Evolutionary conservation across 495 filamentous ascomycete species (phyloP).

Genomic region (Penicillium argentinense): DNA sequence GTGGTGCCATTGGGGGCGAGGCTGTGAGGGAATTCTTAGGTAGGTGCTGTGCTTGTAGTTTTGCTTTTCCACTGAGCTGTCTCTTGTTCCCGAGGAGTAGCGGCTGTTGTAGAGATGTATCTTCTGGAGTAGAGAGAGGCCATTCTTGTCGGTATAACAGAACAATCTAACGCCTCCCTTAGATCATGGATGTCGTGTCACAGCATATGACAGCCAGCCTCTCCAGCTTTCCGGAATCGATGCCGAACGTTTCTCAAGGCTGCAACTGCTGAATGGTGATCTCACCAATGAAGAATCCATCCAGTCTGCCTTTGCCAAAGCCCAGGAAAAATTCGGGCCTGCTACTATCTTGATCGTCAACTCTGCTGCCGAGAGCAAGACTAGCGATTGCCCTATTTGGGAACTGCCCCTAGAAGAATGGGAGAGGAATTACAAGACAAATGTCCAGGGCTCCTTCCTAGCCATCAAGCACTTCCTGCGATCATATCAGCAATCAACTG

Average conservation of each 20-base stretch:
- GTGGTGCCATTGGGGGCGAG: slow-evolving; percentile 51
- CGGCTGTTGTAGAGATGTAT: background rate
- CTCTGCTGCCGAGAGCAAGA: slow-evolving; percentile 49
- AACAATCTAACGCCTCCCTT: slow-evolving; percentile 10
- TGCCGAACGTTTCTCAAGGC: slow-evolving; percentile 25
- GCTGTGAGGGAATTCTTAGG: slow-evolving; percentile 54
- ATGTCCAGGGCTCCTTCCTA: slow-evolving; percentile 54
- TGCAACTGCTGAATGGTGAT: slow-evolving; percentile 45
- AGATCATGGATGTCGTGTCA: slow-evolving; percentile 56
- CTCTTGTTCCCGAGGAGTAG: background rate
- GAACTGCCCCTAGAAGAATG: slow-evolving; percentile 50
- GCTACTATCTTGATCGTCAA: slow-evolving; percentile 56
- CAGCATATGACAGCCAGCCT: slow-evolving; percentile 47
- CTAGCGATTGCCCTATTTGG: slow-evolving; percentile 49
- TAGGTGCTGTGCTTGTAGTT: slow-evolving; percentile 23
- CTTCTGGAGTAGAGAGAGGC: background rate
- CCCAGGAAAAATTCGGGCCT: slow-evolving; percentile 48
- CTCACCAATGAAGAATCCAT: slow-evolving; percentile 50
- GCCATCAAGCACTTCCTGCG: slow-evolving; percentile 59
- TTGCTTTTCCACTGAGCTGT: background rate
- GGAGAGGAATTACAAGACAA: slow-evolving; percentile 51
- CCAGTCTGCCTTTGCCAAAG: slow-evolving; percentile 38
- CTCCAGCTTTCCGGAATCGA: slow-evolving; percentile 20
- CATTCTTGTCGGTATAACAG: background rate
- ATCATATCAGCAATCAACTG: slow-evolving; percentile 29